Conservation (phyloP, 768 basidiomycete genomes). For the Antrodiella citrinella region DNA sequence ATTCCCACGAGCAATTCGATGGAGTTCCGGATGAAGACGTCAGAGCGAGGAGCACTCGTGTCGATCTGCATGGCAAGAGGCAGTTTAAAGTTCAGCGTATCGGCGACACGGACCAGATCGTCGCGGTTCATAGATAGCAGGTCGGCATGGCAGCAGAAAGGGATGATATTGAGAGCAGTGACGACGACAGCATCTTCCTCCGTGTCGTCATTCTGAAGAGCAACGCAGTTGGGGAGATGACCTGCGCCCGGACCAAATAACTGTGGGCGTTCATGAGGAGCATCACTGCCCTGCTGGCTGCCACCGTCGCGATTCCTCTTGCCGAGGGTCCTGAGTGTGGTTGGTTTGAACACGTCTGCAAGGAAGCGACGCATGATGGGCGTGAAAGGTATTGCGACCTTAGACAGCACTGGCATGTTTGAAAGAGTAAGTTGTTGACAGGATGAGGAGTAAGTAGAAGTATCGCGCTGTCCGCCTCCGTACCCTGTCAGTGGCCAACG, state of each 20-base stretch:
- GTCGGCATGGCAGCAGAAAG: slow-evolving; percentile 73
- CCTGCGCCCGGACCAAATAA: background rate
- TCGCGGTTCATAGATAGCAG: slow-evolving; percentile 52
- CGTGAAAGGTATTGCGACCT: slow-evolving; percentile 17
- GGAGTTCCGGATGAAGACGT: slow-evolving; percentile 38
- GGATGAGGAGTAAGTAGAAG: too few species aligned
- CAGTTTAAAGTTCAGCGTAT: slow-evolving; percentile 46
- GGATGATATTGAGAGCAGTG: slow-evolving; percentile 47
- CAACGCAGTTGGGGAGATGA: slow-evolving; percentile 29
- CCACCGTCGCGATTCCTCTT: slow-evolving; percentile 18
- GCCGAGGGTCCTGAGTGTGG: slow-evolving; percentile 16
- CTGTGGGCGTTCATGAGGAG: background rate
- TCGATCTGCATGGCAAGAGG: slow-evolving; percentile 46
- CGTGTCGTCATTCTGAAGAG: slow-evolving; percentile 43
- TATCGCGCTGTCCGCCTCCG: too few species aligned
- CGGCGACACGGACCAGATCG: slow-evolving; percentile 46
- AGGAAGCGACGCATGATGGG: slow-evolving; percentile 33
- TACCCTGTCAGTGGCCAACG: too few species aligned
- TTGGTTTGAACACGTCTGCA: slow-evolving; percentile 31
- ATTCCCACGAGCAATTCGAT: slow-evolving; percentile 62
- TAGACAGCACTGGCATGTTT: slow-evolving; percentile 8
- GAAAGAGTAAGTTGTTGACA: too few species aligned
- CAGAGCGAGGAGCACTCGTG: slow-evolving; percentile 28
- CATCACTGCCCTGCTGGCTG: background rate
- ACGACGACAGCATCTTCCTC: slow-evolving; percentile 52